Evolutionary conservation across 83 land plant genomes (phyloP).

Genomic region (Picea abies): DNA sequence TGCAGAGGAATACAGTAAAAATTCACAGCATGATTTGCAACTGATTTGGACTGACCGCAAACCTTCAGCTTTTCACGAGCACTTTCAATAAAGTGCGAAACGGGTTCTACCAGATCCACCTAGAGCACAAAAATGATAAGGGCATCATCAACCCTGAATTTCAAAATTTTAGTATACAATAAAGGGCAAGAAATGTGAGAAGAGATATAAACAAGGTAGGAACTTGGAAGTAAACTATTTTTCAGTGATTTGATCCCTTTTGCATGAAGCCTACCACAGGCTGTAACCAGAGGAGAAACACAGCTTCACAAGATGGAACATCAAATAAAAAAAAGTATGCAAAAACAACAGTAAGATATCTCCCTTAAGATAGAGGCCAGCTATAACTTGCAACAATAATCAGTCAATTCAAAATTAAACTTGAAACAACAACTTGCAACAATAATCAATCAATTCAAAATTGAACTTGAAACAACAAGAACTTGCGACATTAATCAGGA

Average conservation of each 20-base stretch:
- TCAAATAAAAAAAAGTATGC: no score
- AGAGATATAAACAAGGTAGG: background rate
- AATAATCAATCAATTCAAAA: background rate
- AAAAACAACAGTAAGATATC: background rate
- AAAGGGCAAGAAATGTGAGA: background rate
- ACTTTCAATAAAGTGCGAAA: constrained; percentile 79
- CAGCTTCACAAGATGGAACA: background rate
- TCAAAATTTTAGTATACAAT: background rate
- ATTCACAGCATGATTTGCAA: constrained; percentile 56
- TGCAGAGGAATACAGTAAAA: constrained; percentile 81
- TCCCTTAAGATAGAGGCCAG: background rate
- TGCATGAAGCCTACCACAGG: background rate
- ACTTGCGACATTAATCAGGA: background rate
- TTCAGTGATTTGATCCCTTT: background rate
- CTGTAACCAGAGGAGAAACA: background rate
- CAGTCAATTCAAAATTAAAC: background rate
- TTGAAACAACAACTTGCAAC: background rate
- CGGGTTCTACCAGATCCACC: constrained; percentile 97
- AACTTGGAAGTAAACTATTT: background rate
- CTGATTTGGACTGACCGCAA: constrained; percentile 23
- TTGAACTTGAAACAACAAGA: background rate
- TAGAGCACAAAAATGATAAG: constrained; percentile 19
- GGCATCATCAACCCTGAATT: background rate
- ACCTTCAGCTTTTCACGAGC: constrained; percentile 57
- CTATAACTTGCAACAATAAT: background rate